Evolutionary conservation across 176 grass and related monocot species (phyloP), one percentile per base, ranked within the genome.

Genomic region (Zea luxurians): DNA sequence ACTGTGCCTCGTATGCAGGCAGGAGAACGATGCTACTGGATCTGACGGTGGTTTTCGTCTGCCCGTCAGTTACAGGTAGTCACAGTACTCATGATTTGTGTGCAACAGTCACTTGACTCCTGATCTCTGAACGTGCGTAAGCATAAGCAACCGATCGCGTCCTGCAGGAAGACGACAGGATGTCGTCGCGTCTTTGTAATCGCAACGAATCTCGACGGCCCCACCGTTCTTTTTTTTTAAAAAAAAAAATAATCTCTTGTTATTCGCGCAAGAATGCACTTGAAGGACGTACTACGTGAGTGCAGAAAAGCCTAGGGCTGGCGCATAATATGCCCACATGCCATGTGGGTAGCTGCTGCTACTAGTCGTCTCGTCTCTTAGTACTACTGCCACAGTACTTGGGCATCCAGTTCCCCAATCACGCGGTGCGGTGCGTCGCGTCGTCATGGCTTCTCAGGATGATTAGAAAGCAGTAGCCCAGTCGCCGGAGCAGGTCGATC

Each of bases 301-400:
- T 10, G n/a, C 43, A 3, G 27, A 48, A 75, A 79, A 64, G 53
- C 13, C 59, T 13, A 15, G 7, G 45, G 54, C 37, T 53, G 62
- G 47, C 52, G 37, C 71, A 4, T 36, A 58, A 27, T 27, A 74
- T 36, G 55, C 45, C 48, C 75, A 75, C 75, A 83, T 74, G 80
- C 21, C 70, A 80, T 79, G 80, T 75, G 75, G 41, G 48, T 40
- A 16, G 70, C 50, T 48, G 34, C 11, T 64, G 67, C 8, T 60
- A 27, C 37, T 53, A 79, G 41, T 46, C 8, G 0, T 15, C 52
- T 40, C 38, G 38, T 4, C 38, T 40, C 27, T 27, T 53, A 53
- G 5, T 53, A 3, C 34, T 16, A 7, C 27, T 27, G 27, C 27
- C 27, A 27, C 27, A 27, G 27, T 27, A 27, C 27, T 27, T 27